These are phyloP conservation scores for Boechera retrofracta DNA, from an alignment of 345 rosid genomes.

Conservation along the genomic window DNA sequence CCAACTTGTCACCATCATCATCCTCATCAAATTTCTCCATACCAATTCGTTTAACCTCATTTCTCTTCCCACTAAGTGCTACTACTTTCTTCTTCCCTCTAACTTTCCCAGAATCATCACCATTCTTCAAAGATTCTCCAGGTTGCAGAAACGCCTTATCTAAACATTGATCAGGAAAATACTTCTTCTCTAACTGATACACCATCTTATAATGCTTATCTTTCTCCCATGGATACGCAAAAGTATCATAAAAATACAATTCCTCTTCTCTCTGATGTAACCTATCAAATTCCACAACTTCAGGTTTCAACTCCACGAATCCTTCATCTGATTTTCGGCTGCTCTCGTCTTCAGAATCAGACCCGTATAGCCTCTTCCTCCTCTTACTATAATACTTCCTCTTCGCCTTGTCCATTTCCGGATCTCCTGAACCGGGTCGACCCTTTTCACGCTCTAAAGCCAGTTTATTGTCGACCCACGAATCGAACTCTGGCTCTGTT, in stretches of 20 bases:
- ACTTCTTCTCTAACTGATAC: slow-evolving; percentile 95
- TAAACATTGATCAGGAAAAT: slow-evolving; percentile 82
- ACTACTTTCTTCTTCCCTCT: slow-evolving; percentile 44
- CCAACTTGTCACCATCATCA: slow-evolving; percentile 52
- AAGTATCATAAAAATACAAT: slow-evolving; percentile 77
- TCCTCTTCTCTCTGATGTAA: slow-evolving; percentile 94
- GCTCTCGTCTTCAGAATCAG: slow-evolving; percentile 84
- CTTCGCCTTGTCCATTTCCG: slow-evolving; percentile 81
- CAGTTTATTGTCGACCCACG: slow-evolving; percentile 83
- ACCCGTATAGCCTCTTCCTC: slow-evolving; percentile 81
- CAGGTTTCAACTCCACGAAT: slow-evolving; percentile 84
- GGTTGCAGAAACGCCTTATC: slow-evolving; percentile 89
- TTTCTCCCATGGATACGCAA: slow-evolving; percentile 96
- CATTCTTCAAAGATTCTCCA: slow-evolving; percentile 49
- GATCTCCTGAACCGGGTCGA: slow-evolving; percentile 41
- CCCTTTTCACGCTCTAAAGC: slow-evolving; percentile 49
- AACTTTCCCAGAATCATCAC: slow-evolving; percentile 36
- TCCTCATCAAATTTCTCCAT: slow-evolving; percentile 24
- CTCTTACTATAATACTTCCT: slow-evolving; percentile 87
- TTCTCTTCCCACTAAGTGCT: slow-evolving; percentile 30
- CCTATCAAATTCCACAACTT: slow-evolving; percentile 76
- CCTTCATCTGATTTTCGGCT: slow-evolving; percentile 58
- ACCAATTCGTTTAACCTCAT: slow-evolving; percentile 39
- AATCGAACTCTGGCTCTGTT: slow-evolving; percentile 58
- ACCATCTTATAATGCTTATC: slow-evolving; percentile 98